Conservation (phyloP, 1,139 yeast species). For the Kodamaea anthophila region DNA sequence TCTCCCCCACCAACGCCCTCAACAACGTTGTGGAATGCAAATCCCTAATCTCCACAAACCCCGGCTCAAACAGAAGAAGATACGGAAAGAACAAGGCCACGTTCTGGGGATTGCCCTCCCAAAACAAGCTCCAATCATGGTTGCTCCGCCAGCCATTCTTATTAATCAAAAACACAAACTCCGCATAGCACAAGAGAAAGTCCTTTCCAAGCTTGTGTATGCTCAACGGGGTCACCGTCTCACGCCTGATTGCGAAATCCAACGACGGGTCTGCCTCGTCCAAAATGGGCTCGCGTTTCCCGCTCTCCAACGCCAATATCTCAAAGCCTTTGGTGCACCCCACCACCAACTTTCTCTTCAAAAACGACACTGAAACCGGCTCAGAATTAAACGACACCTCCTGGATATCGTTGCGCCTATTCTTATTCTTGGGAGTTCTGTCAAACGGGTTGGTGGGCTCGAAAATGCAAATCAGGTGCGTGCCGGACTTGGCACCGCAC, state of each 20-base stretch:
- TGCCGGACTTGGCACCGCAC: slow-evolving; percentile 78
- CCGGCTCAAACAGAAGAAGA: slow-evolving; percentile 81
- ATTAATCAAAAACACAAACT: slow-evolving; percentile 90
- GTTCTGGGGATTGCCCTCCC: slow-evolving; percentile 95
- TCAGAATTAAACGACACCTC: slow-evolving; percentile 83
- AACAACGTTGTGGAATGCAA: slow-evolving; percentile 82
- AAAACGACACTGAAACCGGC: slow-evolving; percentile 84
- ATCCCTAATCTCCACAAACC: slow-evolving; percentile 87
- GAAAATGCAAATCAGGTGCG: slow-evolving; percentile 75
- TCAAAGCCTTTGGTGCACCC: slow-evolving; percentile 97
- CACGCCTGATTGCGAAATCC: slow-evolving; percentile 89
- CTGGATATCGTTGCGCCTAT: slow-evolving; percentile 59
- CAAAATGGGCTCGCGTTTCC: slow-evolving; percentile 67
- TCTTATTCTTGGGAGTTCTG: slow-evolving; percentile 54
- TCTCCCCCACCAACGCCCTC: slow-evolving; percentile 90
- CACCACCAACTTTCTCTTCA: slow-evolving; percentile 82
- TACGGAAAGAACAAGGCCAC: slow-evolving; percentile 94
- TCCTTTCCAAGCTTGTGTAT: slow-evolving; percentile 86
- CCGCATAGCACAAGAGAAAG: slow-evolving; percentile 81
- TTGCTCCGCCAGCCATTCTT: slow-evolving; percentile 95
- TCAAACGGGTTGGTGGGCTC: slow-evolving; percentile 66
- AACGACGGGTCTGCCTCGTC: slow-evolving; percentile 97
- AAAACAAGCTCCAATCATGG: slow-evolving; percentile 88
- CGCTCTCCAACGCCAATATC: slow-evolving; percentile 77
- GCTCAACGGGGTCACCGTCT: slow-evolving; percentile 77